These are phyloP conservation scores for Rhipidocladum racemiflorum DNA, from an alignment of 176 grass and related monocot genomes.

Conservation along the genomic window DNA sequence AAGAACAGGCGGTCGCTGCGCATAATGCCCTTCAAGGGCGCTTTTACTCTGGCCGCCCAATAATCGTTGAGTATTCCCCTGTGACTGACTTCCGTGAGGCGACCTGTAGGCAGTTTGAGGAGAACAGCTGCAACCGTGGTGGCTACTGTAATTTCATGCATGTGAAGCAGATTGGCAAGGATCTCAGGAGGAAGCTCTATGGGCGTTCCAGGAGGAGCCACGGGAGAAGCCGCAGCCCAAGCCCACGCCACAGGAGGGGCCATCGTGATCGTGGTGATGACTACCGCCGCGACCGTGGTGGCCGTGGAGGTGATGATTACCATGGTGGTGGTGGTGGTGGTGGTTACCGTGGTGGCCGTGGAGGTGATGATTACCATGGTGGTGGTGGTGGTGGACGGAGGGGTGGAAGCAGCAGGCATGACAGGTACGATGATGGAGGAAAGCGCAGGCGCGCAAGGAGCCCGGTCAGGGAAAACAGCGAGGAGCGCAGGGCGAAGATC, in stretches of 20 bases:
- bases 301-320: no score
- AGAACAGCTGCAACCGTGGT: conserved; percentile 65
- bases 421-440: conserved; percentile 55
- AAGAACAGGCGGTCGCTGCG: conserved; percentile 48
- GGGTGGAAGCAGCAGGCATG: conserved; percentile 40
- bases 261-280: conserved; percentile 41
- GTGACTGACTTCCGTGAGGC: conserved; percentile 62
- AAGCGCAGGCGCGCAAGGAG: conserved; percentile 52
- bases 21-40: conserved; percentile 52
- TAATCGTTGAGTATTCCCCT: conserved; percentile 56
- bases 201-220: conserved; percentile 40
- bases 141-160: conserved; percentile 70
- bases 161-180: conserved; percentile 59
- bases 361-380: neutral
- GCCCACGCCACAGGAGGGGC: conserved; percentile 51
- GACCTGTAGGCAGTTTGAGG: conserved; percentile 56
- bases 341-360: neutral
- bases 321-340: conserved; percentile 26
- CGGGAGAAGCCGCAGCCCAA: conserved; percentile 52
- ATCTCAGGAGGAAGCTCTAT: conserved; percentile 59
- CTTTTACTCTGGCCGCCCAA: conserved; percentile 51
- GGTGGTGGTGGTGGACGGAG: conserved; percentile 20
- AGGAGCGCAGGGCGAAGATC: conserved; percentile 69
- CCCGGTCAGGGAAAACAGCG: conserved; percentile 59
- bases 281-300: conserved; percentile 28